Evolutionary conservation across 345 rosid species (phyloP).

Genomic region (Populus alba): DNA sequence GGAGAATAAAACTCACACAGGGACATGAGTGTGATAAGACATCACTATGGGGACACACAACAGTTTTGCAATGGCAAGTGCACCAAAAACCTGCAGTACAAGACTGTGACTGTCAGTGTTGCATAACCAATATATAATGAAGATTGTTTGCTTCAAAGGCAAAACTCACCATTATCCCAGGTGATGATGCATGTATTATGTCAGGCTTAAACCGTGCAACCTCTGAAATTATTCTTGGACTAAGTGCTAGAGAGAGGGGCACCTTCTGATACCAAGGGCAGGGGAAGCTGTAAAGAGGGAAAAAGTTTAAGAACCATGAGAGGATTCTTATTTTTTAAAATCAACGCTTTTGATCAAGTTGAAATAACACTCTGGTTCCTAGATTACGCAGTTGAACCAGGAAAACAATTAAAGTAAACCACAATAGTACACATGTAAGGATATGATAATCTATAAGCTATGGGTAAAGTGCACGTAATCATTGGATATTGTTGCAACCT

Average conservation of each 20-base stretch:
- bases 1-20: conserved; percentile 68
- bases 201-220: conserved; percentile 96
- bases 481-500: conserved; percentile 47
- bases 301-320: conserved; percentile 13
- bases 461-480: background rate
- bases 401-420: background rate
- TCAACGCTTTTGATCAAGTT: background rate
- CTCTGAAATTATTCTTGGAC: conserved; percentile 96
- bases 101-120: conserved; percentile 22
- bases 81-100: conserved; percentile 79
- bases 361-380: background rate
- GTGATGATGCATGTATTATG: conserved; percentile 98
- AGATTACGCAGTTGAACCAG: background rate
- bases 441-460: background rate
- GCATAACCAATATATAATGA: conserved; percentile 2
- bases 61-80: conserved; percentile 79
- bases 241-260: conserved; percentile 90
- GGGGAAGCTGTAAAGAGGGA: conserved; percentile 64
- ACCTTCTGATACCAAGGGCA: conserved; percentile 94
- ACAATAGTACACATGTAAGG: background rate
- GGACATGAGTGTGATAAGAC: conserved; percentile 99
- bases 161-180: conserved; percentile 81
- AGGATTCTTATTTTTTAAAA: background rate
- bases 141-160: background rate
- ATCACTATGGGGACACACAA: conserved; percentile 90